Evolutionary conservation across 805 yeast species (phyloP), one percentile per base, ranked within the genome.

Genomic region (Yarrowia yakushimensis): DNA sequence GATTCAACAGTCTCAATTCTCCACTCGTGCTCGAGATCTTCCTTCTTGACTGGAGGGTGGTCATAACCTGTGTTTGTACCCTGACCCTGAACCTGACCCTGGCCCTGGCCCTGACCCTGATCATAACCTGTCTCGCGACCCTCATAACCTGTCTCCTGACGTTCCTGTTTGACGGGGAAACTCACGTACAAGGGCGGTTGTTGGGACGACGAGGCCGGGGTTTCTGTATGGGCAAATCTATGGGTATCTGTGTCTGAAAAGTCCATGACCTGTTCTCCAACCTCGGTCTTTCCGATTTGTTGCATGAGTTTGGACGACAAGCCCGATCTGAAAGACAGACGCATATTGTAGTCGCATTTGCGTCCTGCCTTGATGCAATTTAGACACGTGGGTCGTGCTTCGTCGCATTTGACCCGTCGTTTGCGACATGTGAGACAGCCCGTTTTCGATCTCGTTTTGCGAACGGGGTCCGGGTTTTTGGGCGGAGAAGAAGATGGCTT

Each of bases 401-500:
- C 94, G 69, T 89, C 87, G 67, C 96, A 88, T 63, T 91, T 79
- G 70, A 39, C 48, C 22, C 48, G 8, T 2, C 61, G 46, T 27
- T 37, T 13, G 9, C 61, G 61, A 39, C 61, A 55, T 11, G 61
- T 55, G 6, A 55, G 28, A 41, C 61, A 55, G 39, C 61, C 61
- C 13, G 61, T 55, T 31, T 55, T 55, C 28, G 61, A 55, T 11
- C 61, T 17, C 2, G 59, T 52, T 36, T 52, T 52, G 59, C 59
- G 59, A 25, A 34, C 59, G 18, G 22, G 34, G 22, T 30, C 55
- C 1, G 36, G 27, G 15, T 31, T 33, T 33, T 30, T 30, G 2
- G 55, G 39, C 8, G 39, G 28, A 1, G 31, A 27, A n/a, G 34
- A 31, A 7, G 34, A 5, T 7, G 34, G 15, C 7, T 31, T 28